Base-by-base conservation (phyloP, 495 filamentous ascomycete species). In the Neurospora sp. region DNA sequence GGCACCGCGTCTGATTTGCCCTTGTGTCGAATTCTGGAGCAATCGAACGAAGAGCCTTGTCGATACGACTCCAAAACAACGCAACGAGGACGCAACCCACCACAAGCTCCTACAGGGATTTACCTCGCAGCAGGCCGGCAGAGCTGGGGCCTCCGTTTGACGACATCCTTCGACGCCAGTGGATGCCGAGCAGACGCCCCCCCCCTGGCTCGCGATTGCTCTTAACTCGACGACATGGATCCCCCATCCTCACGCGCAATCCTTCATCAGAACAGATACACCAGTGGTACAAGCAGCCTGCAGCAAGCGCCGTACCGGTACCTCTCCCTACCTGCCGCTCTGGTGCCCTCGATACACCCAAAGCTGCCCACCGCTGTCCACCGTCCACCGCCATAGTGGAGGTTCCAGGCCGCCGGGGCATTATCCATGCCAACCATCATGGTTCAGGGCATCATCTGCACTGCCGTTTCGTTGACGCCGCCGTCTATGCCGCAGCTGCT, bases 211-310 rank as follows among this genome's bases (percentile, higher is more conserved):
- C 27, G 14, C 53, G 53, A 65, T 65, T 61, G 27, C 27, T 35
- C 72, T 77, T 75, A 78, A 78, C 70, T 76, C 77, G 71, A 79
- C 77, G 76, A 80, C 78, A 80, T 80, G 78, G 78, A 80, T 78
- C 77, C 69, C 70, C 76, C 76, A 75, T 79, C 74, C 31, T 76
- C 9, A 37, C 76, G 18, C 70, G 69, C 65, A 73, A 73, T 72
- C 74, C 78, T 74, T 79, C 76, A 75, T 76, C 71, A 76, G 72
- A 79, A 78, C 76, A 77, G 74, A 77, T 75, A 75, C 75, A 75
- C 75, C 53, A 35, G 6, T 18, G 27, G 53, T 35, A 35, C 53
- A 35, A 37, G 6, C 75, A 75, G 69, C 74, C 75, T 71, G 69
- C 73, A 74, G 71, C 71, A 72, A 65, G 27, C 37, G 72, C 72